Evolutionary conservation across 148 eudicot genomes (phyloP), one percentile per base, ranked within the genome.

Genomic region (Persicaria tinctoria): DNA sequence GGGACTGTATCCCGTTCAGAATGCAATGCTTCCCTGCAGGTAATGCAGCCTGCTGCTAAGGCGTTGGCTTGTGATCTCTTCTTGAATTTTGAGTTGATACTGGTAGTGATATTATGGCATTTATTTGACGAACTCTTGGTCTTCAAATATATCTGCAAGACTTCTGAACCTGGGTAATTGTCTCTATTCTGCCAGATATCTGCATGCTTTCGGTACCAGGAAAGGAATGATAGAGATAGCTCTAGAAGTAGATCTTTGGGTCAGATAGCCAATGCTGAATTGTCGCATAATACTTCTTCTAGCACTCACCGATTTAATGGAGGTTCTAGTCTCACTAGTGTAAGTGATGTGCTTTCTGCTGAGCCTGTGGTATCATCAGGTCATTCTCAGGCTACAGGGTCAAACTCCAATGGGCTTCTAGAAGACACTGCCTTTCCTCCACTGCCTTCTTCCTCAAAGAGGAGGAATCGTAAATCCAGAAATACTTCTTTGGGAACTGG

Each of bases 11-110:
- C 93, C 70, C 89, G 91, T 73, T 86, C 90, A 17, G 79, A 87
- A 83, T 86, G 91, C 18, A 88, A 73, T 79, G 85, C 86, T 82
- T 89, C 89, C 59, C 85, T 91, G 71, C 93, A 91, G 90, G 97
- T 77, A 85, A 5, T 51, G 45, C 9, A 46, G 46, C 18, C n/a
- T 55, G 16, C 59, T 55, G 20, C 20, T 55, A 55, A 57, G 64
- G 64, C 11, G 8, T 18, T 1, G 27, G 32, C 32, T 57, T 57
- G 64, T 56, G 32, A 57, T 57, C 8, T 18, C 9, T 16, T n/a
- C 16, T 55, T 53, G 56, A 53, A 4, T 53, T 53, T 53, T 53
- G 56, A 53, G 56, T 53, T 53, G 56, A 53, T 32, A 32, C 2
- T 32, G 41, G 41, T 32, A 32, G 41, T 32, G 3, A 32, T 53